Conservation (phyloP, 331 rosid species). For the Pyrus hybrid region DNA sequence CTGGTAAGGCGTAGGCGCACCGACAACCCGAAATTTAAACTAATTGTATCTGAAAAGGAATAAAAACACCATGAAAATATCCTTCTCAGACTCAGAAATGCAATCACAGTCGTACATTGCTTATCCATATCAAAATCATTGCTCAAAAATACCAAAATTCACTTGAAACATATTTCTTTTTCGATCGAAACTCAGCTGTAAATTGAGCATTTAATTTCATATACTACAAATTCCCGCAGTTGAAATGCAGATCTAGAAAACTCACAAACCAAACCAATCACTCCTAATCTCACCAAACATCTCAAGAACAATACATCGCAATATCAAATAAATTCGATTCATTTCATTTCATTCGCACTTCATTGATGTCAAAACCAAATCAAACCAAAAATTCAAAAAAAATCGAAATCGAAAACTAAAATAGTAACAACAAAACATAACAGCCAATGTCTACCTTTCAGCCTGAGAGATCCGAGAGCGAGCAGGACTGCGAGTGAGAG, state of each 20-base stretch:
- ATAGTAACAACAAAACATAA: neutral
- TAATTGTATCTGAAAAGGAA: too few species aligned
- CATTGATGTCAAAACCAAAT: neutral
- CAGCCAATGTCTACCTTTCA: neutral
- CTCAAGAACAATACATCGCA: neutral
- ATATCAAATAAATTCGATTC: neutral
- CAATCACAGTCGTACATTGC: neutral
- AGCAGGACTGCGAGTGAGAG: neutral
- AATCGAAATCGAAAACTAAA: neutral
- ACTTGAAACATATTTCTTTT: neutral
- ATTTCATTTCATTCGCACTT: neutral
- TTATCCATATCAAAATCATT: neutral
- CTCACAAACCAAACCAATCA: neutral
- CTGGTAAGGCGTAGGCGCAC: too few species aligned
- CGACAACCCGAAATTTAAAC: too few species aligned
- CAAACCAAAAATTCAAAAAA: neutral
- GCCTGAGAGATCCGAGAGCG: neutral
- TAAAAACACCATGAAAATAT: neutral
- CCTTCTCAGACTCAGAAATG: neutral
- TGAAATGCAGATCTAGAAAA: constrained; percentile 25
- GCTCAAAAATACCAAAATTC: neutral
- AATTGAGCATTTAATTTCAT: neutral
- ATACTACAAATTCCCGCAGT: neutral
- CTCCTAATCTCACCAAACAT: neutral
- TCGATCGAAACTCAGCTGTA: neutral